Conservation (phyloP, 148 eudicot genomes). For the Chenopodium suecicum region DNA sequence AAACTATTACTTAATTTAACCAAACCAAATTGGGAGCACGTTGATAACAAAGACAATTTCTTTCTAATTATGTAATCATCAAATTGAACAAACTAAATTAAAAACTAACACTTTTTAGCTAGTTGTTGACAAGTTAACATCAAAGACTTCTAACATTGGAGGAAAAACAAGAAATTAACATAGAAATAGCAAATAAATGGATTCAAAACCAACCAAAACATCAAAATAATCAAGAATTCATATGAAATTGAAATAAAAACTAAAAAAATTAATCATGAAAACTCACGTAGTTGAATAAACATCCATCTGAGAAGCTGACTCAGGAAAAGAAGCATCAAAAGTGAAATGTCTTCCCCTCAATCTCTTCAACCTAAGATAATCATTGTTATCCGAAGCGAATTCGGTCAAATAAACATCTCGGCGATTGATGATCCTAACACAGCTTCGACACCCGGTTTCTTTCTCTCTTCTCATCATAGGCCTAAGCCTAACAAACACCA, state of each 20-base stretch:
- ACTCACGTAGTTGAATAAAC: conserved; percentile 90
- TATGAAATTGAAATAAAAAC: neutral
- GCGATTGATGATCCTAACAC: conserved; percentile 62
- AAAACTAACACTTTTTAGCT: neutral
- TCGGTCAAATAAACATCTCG: conserved; percentile 82
- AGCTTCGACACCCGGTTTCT: conserved; percentile 59
- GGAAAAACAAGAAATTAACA: neutral
- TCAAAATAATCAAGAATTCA: conserved; percentile 1
- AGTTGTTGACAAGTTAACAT: conserved; percentile 12
- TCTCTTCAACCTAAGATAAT: conserved; percentile 82
- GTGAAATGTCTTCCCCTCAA: conserved; percentile 85
- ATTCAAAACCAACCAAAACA: conserved; percentile 13
- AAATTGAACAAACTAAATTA: neutral
- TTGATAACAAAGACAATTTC: conserved; percentile 2
- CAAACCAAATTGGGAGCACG: conserved; percentile 21
- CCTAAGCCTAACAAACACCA: conserved; percentile 87
- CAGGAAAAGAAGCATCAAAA: conserved; percentile 79
- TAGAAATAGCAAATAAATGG: conserved; percentile 7
- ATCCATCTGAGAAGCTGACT: conserved; percentile 62
- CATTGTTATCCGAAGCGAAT: conserved; percentile 57
- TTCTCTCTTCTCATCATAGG: conserved; percentile 79
- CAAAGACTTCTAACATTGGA: neutral
- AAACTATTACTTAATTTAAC: conserved; percentile 1
- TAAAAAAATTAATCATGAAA: neutral
- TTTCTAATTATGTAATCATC: neutral